A percentile compares a stretch with the other conserved stretches of the same genome.
Conservation (phyloP, 345 rosid species). For the Iberis pinnata region DNA sequence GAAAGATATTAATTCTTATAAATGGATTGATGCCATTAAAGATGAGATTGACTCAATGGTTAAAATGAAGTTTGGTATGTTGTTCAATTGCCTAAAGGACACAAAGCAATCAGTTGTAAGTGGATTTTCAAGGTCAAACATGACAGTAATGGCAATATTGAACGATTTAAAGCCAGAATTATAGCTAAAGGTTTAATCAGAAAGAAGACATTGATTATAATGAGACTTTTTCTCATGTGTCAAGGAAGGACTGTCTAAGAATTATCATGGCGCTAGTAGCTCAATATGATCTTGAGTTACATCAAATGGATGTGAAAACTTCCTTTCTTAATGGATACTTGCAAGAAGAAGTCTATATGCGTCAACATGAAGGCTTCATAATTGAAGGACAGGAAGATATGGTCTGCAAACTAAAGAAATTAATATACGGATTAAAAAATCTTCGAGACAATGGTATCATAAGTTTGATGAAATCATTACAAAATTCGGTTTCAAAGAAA, state of each 20-base stretch:
- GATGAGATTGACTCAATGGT: neutral
- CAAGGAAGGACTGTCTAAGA: neutral
- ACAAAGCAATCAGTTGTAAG: neutral
- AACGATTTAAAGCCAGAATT: neutral
- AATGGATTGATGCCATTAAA: neutral
- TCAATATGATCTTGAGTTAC: neutral
- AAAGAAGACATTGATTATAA: neutral
- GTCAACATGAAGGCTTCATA: constrained; percentile 11
- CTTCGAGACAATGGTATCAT: neutral
- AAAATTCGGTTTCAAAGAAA: neutral
- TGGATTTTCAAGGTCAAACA: constrained; percentile 7
- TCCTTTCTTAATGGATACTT: constrained; percentile 1
- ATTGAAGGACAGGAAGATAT: neutral
- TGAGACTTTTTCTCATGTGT: neutral
- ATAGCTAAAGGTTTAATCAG: constrained; percentile 2
- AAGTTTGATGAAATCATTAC: constrained; percentile 5
- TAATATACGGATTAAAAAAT: constrained; percentile 10
- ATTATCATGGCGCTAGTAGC: constrained; percentile 1
- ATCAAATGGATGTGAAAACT: constrained; percentile 16
- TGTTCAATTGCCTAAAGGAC: neutral
- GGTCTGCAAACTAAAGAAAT: constrained; percentile 15
- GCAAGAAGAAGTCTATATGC: neutral
- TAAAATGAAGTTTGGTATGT: neutral
- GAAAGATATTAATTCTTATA: constrained; percentile 7
- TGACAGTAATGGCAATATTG: neutral